Percentiles rank a stretch among this genome's conserved stretches.
These are phyloP conservation scores for Penicillium simplicissimum DNA, from an alignment of 495 filamentous ascomycete genomes.

Conservation along the genomic window DNA sequence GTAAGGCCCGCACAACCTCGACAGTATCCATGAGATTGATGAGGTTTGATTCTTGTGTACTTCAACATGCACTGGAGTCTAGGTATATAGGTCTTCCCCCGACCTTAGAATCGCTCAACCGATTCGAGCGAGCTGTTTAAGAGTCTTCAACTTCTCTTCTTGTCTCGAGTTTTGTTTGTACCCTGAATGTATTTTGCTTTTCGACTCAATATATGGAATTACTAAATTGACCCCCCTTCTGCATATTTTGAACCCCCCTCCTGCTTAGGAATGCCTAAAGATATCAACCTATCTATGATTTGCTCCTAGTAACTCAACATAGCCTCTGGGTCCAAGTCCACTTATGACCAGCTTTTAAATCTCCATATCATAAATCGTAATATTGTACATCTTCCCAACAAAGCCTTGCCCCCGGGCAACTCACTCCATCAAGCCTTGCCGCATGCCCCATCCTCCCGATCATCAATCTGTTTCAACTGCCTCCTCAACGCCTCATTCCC, in stretches of 20 bases:
- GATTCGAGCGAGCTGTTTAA: background rate
- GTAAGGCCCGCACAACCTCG: background rate
- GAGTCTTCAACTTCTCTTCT: background rate
- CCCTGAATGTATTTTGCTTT: background rate
- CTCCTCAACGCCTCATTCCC: slow-evolving; percentile 18
- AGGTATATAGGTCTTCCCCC: too few species aligned
- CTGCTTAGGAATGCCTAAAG: too few species aligned
- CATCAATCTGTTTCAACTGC: slow-evolving; percentile 12
- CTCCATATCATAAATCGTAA: background rate
- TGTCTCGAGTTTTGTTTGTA: background rate
- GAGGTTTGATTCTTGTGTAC: background rate
- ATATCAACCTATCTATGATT: too few species aligned
- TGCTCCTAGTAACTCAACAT: too few species aligned
- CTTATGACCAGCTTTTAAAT: background rate
- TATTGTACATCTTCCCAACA: background rate
- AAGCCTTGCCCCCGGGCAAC: too few species aligned
- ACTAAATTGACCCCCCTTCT: too few species aligned
- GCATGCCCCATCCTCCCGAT: slow-evolving; percentile 8
- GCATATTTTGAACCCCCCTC: too few species aligned
- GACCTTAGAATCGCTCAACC: background rate
- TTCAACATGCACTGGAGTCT: slow-evolving; percentile 3
- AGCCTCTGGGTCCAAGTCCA: background rate
- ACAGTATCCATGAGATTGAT: background rate
- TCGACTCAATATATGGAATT: too few species aligned
- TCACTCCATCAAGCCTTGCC: slow-evolving; percentile 4